Conservation (phyloP, 2,329 filamentous ascomycete genomes). For the Trichoderma guizhouense region DNA sequence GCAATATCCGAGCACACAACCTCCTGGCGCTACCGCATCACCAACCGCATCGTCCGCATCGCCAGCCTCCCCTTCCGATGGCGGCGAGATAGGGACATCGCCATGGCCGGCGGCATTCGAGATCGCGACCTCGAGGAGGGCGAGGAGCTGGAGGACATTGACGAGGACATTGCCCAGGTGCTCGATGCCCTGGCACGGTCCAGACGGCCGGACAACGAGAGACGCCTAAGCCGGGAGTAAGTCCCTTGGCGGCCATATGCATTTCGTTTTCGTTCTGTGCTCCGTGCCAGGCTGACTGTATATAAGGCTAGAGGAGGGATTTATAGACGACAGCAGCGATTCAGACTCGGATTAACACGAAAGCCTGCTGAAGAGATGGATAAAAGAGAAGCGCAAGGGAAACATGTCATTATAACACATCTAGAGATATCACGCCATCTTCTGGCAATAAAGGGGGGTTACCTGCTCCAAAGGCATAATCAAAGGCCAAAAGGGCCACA, state of each 20-base stretch:
- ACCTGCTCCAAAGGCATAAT: not conserved
- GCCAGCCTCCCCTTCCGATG: conserved; percentile 43
- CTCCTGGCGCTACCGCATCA: conserved; percentile 50
- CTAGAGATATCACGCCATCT: not conserved
- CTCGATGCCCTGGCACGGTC: conserved; percentile 36
- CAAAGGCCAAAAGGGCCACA: not conserved
- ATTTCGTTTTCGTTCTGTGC: not conserved
- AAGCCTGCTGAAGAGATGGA: not conserved
- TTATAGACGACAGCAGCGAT: conserved; percentile 42
- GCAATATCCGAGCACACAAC: conserved; percentile 56
- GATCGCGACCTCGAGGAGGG: conserved; percentile 60
- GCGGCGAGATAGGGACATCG: conserved; percentile 44
- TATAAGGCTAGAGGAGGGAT: conserved; percentile 39
- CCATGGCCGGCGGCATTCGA: conserved; percentile 38
- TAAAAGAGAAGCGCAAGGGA: not conserved
- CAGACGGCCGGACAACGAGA: conserved; percentile 45
- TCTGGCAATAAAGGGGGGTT: not conserved
- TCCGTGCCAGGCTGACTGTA: not conserved
- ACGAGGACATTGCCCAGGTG: conserved; percentile 45
- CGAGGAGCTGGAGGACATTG: conserved; percentile 63
- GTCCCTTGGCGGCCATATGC: conserved; percentile 23
- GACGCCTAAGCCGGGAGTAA: conserved; percentile 71
- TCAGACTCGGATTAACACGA: conserved; percentile 34
- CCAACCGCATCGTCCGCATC: conserved; percentile 29
- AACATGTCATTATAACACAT: not conserved